Evolutionary conservation across 2,329 filamentous ascomycete species (phyloP), one percentile per base, ranked within the genome.

Genomic region (Dactylellina parvicollis): DNA sequence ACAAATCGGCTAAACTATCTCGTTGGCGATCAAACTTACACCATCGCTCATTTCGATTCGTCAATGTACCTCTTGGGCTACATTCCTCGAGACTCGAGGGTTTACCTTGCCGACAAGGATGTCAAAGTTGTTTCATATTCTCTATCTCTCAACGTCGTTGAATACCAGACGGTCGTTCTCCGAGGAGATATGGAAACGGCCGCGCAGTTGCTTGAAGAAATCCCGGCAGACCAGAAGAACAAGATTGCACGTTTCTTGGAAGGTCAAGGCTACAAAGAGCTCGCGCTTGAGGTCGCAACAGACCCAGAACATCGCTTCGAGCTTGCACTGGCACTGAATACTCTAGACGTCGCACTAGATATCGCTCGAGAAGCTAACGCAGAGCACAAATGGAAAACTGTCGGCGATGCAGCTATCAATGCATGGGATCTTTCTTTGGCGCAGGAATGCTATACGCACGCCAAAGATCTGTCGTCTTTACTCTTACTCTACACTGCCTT

Each of bases 311-410:
- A 99, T 83, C 95, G 96, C 80, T 98, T 99, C 78, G 95, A 99
- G 73, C 86, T 99, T 20, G 90, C 95, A 0, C 85, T 99, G 30
- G 86, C 88, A 2, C 85, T 99, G 44, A 92, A 90, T 78, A 90
- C 95, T 75, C 87, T 98, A 12, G 87, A 93, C 40, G 91, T 94
- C 78, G 94, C 94, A 0, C 86, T 96, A 2, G 89, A 92, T 72
- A 88, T 98, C 55, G 94, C 95, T 4, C 86, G 89, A 40, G 85
- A 90, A 80, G 90, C 92, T 9, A 90, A 97, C 75, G 91, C 89
- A 0, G 95, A 98, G 80, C 94, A 98, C 83, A 96, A 96, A 82
- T 99, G 95, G 95, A 98, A 98, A 86, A 93, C 88, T 2, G 92
- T 99, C 3, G 95, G 95, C 72, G 95, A 99, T 78, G 91, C 93